These are phyloP conservation scores for Epichloe baconii DNA, from an alignment of 2,329 filamentous ascomycete genomes.

Conservation along the genomic window DNA sequence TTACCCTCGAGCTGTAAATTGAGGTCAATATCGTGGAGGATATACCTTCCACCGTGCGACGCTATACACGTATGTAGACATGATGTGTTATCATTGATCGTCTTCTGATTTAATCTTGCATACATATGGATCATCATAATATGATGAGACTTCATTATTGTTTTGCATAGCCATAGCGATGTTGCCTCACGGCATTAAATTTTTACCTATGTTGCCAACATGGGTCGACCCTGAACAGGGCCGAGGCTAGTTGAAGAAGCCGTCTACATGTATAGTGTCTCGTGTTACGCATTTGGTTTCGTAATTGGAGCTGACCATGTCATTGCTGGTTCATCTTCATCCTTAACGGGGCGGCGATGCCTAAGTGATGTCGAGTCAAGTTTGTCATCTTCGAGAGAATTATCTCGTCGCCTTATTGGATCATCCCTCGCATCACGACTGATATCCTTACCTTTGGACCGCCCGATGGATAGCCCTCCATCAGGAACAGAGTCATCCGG, in stretches of 20 bases:
- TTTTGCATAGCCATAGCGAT: background rate
- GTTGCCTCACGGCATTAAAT: background rate
- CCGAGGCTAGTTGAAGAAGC: background rate
- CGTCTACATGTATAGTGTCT: background rate
- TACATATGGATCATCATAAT: no score
- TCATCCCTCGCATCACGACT: slow-evolving; percentile 38
- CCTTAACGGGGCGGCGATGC: slow-evolving; percentile 23
- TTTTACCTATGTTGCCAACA: background rate
- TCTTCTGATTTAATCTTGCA: no score
- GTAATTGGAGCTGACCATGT: slow-evolving; percentile 33
- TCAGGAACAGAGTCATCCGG: slow-evolving; percentile 46
- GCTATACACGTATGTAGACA: no score
- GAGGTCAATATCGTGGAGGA: background rate
- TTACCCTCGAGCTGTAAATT: slow-evolving; percentile 11
- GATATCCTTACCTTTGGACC: slow-evolving; percentile 40
- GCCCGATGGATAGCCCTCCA: slow-evolving; percentile 33
- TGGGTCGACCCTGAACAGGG: no score
- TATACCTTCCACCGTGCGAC: background rate
- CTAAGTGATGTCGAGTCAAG: slow-evolving; percentile 25
- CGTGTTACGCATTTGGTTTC: slow-evolving; percentile 6
- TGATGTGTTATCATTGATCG: no score
- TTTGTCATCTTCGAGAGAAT: slow-evolving; percentile 30
- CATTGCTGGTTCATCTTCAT: slow-evolving; percentile 30
- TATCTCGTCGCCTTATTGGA: slow-evolving; percentile 26
- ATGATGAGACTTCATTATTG: background rate